Conservation (phyloP, 345 rosid species). For the Arabidopsis suecica region DNA sequence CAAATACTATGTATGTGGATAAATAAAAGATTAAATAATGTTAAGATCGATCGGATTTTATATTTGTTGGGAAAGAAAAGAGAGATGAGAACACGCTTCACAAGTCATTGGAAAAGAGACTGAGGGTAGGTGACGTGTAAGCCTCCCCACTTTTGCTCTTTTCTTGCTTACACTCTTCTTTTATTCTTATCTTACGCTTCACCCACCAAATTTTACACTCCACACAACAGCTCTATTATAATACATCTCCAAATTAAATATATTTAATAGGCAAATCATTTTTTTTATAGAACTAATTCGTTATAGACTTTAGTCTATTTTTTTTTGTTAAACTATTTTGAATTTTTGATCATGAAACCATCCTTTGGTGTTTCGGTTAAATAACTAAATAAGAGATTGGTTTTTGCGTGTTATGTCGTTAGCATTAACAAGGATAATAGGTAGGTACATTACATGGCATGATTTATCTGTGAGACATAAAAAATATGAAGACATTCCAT, state of each 20-base stretch:
- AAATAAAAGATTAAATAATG: neutral
- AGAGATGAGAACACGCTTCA: constrained; percentile 16
- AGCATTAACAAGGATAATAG: neutral
- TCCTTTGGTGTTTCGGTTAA: neutral
- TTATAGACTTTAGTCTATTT: neutral
- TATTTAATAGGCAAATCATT: neutral
- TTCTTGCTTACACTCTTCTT: constrained; percentile 38
- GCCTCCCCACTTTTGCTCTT: neutral
- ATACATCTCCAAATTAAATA: neutral
- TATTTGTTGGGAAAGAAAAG: neutral
- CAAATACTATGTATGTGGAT: neutral
- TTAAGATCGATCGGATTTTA: neutral
- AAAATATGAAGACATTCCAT: neutral
- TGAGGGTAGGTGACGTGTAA: constrained; percentile 27
- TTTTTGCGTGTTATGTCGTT: neutral
- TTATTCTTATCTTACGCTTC: constrained; percentile 22
- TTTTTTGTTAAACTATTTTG: neutral
- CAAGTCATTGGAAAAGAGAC: constrained; percentile 34
- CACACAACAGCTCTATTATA: constrained; percentile 15
- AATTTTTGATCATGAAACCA: no score
- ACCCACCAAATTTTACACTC: constrained; percentile 25
- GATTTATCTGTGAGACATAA: neutral
- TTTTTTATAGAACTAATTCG: neutral
- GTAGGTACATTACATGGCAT: neutral
- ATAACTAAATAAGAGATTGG: neutral